Evolutionary conservation across 192 early-diverging fungal species (phyloP).

Genomic region (Backusella parvicylindrica): DNA sequence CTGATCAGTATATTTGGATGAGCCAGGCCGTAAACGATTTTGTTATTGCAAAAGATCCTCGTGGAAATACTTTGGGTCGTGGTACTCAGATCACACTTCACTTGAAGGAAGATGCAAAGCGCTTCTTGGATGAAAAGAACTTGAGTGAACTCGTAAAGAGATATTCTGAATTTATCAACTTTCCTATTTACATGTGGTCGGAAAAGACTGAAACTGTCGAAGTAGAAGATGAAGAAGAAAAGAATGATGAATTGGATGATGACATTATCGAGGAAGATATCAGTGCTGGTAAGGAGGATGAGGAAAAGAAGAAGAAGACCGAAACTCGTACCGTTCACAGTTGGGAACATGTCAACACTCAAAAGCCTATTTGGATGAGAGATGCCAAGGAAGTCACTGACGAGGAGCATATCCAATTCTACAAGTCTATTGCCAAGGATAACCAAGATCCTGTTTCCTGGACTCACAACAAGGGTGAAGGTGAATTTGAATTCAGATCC

Average conservation of each 20-base stretch:
- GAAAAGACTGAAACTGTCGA: slow-evolving; percentile 58
- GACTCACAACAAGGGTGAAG: slow-evolving; percentile 93
- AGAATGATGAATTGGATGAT: slow-evolving; percentile 22
- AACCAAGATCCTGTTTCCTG: slow-evolving; percentile 70
- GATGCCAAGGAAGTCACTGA: slow-evolving; percentile 70
- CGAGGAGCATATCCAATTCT: slow-evolving; percentile 90
- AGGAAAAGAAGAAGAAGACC: slow-evolving; percentile 48
- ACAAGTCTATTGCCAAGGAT: slow-evolving; percentile 73
- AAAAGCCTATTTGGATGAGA: slow-evolving; percentile 95
- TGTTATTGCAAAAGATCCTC: slow-evolving; percentile 85
- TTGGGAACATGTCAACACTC: slow-evolving; percentile 84
- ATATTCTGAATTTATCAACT: slow-evolving; percentile 97
- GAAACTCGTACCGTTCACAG: slow-evolving; percentile 52
- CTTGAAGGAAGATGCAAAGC: slow-evolving; percentile 83
- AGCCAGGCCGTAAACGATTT: slow-evolving; percentile 90
- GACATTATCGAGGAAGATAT: slow-evolving; percentile 42
- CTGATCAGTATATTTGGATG: slow-evolving; percentile 91
- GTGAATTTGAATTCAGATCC: slow-evolving; percentile 85
- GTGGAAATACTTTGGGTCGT: slow-evolving; percentile 86
- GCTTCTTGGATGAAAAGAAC: slow-evolving; percentile 70
- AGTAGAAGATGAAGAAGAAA: slow-evolving; percentile 42
- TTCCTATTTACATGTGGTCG: slow-evolving; percentile 89
- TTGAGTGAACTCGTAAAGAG: slow-evolving; percentile 74
- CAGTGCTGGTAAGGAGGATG: slow-evolving; percentile 54
- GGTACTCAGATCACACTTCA: slow-evolving; percentile 93